Base-by-base conservation (phyloP, 2,329 filamentous ascomycete genomes). In the Helotiales sp. region DNA sequence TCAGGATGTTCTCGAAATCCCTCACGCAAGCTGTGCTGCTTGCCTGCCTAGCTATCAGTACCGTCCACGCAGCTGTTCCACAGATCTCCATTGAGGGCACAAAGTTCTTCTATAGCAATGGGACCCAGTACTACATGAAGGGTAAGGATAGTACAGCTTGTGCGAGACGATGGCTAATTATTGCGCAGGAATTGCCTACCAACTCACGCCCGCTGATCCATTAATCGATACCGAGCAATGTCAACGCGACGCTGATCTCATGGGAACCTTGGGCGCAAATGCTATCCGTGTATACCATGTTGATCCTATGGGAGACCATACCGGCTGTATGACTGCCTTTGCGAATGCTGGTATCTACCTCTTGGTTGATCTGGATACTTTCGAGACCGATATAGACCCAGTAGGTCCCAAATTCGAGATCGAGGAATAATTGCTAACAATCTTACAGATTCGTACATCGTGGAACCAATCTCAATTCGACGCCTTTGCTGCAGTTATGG, bases 271-370 rank as follows among this genome's bases (percentile, higher is more conserved):
- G 63, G 93, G 92, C 69, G 87, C 91, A 77, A 97, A 97, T 78
- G 85, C 91, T 32, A 93, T 97, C 75, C 92, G 93, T 65, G 91
- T 96, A 66, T 97, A 97, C 79, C 93, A 97, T 76, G 92, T 97
- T 69, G 90, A 96, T 74, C 82, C 91, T 1, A 78, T 80, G 2
- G 87, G 81, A 34, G 82, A 95, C 77, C 94, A 97, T 79, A 84
- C 86, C 66, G 89, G 85, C 22, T 97, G 93, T 81, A 96, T 97
- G 92, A 84, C 84, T 63, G 89, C 89, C 1, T 92, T 97, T 77
- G 88, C 87, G 13, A 87, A 93, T 73, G 91, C 88, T 49, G 92
- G 92, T 65, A 95, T 97, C 77, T 96, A 97, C 77, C 80, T 93
- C 63, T 89, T 95, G 77, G 85, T 96, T 59, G 93, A 97, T 78